Base-by-base conservation (phyloP, 2,329 filamentous ascomycete species). In the Dactylellina parvicollis region DNA sequence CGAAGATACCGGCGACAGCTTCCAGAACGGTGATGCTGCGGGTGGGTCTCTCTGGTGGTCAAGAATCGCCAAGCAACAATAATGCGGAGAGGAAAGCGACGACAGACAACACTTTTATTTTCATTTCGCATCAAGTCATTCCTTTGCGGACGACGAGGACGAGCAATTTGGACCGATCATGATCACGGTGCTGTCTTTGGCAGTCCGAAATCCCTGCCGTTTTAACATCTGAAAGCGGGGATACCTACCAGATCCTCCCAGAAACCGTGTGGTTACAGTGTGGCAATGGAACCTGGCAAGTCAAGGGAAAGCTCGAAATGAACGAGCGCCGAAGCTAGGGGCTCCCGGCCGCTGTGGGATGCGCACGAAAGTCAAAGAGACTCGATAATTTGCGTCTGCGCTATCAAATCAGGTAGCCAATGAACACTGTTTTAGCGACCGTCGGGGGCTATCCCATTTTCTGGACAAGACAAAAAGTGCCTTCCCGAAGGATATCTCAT, bases 171-270 rank as follows among this genome's bases (percentile, higher is more conserved):
- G 56, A 46, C 46, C 24, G 59, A 56, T 50, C 50, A 50, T 62
- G 40, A 36, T 49, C 47, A 24, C 28, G 10, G 30, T 32, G 28
- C 55, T 44, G 47, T 49, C 57, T 9, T 30, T 40, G 18, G 50
- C 16, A 42, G 32, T 56, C 61, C 61, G 61, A 57, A 14, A 50
- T 54, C 67, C 67, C 52, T 72, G 57, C 34, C 24, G 30, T 72
- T 71, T 72, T 72, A 36, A 59, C 67, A 72, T 72, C 67, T 72
- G 67, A 72, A 72, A 72, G 67, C 67, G 67, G 67, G 59, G 55
- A 62, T 50, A 57, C 22, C 9, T 42, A 34, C 2, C 4, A 34
- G 24, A 32, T 22, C 40, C 32, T 60, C 44, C 59, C 50, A 62
- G 46, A 56, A 50, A 65, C 16, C 14, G 62, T 50, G 62, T 67